Conservation (phyloP, 1,284 basidiomycete genomes). For the Neonothopanus nambi region DNA sequence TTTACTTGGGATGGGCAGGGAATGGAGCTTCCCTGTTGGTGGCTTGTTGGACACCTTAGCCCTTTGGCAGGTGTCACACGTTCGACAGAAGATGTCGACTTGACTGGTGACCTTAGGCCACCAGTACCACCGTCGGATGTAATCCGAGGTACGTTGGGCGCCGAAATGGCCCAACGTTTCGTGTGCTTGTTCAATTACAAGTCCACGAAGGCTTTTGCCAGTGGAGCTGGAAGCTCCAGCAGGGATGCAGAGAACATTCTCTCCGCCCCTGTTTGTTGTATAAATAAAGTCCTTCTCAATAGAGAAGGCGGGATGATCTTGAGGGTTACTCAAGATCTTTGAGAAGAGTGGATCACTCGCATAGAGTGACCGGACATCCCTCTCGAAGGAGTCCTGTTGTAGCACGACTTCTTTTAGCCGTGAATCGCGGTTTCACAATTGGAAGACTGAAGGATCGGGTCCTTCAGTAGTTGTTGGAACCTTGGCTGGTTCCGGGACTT, state of each 20-base stretch:
- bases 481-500: no score
- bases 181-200: conserved; percentile 26
- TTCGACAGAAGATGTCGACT: conserved; percentile 15
- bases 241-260: conserved; percentile 24
- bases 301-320: conserved; percentile 6
- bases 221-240: neutral
- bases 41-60: conserved; percentile 10
- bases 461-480: no score
- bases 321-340: conserved; percentile 7
- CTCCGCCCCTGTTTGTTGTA: conserved; percentile 13
- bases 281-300: conserved; percentile 12
- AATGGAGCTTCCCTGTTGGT: conserved; percentile 17
- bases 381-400: neutral
- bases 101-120: conserved; percentile 27
- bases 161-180: conserved; percentile 28
- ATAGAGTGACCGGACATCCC: neutral
- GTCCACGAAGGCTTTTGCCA: conserved; percentile 14
- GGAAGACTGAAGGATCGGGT: neutral
- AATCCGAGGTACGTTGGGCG: conserved; percentile 19
- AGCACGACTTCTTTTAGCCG: neutral
- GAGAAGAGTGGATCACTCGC: conserved; percentile 11
- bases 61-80: conserved; percentile 19
- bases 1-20: conserved; percentile 18
- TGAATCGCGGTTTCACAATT: neutral
- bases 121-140: conserved; percentile 30